These are phyloP conservation scores for Allium cepa DNA, from an alignment of 106 monocot genomes.

Conservation along the genomic window DNA sequence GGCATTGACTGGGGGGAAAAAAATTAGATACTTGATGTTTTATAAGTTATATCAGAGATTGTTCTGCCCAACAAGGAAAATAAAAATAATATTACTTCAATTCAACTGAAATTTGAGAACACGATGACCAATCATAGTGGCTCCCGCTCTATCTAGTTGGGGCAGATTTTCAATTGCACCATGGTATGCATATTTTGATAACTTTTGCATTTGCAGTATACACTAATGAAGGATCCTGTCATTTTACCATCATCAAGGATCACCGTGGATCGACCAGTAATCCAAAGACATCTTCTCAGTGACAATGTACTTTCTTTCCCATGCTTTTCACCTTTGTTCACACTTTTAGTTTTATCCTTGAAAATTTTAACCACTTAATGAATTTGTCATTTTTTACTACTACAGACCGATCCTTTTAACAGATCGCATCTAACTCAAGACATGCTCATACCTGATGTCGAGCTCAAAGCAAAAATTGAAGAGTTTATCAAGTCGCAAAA, in stretches of 20 bases:
- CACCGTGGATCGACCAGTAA: slow-evolving; percentile 74
- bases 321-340: background rate
- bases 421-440: slow-evolving; percentile 94
- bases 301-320: slow-evolving; percentile 49
- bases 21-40: too few species aligned
- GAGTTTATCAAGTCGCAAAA: slow-evolving; percentile 60
- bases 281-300: slow-evolving; percentile 92
- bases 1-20: too few species aligned
- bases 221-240: slow-evolving; percentile 96
- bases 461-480: slow-evolving; percentile 72
- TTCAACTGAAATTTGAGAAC: too few species aligned
- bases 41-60: too few species aligned
- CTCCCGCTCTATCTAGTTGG: too few species aligned
- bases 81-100: too few species aligned
- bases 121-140: too few species aligned
- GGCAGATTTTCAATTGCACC: too few species aligned
- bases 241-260: slow-evolving; percentile 85
- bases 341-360: background rate
- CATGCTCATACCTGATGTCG: slow-evolving; percentile 81
- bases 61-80: too few species aligned
- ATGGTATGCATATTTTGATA: background rate
- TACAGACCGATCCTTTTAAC: slow-evolving; percentile 97
- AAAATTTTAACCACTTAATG: background rate
- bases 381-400: background rate
- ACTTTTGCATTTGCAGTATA: slow-evolving; percentile 52